phyloP scores from a whole-genome alignment of 139 green algal species.

The Chlamydomonas sp. region DNA sequence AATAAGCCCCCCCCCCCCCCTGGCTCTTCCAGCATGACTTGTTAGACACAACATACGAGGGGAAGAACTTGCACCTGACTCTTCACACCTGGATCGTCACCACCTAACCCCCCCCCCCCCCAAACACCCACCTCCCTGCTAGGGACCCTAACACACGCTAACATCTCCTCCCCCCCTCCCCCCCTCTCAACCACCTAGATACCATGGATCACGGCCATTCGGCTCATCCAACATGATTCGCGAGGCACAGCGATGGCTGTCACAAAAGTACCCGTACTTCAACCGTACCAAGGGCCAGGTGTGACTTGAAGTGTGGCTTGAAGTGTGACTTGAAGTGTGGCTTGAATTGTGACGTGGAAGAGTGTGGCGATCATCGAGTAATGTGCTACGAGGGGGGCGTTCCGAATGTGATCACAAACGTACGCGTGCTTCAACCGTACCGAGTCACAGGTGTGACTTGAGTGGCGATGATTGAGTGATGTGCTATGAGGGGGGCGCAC shows the following conservation, averaged over 20 bases:
- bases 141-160: background rate
- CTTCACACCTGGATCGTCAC: background rate
- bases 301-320: no score
- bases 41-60: background rate
- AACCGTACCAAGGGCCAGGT: conserved; percentile 30
- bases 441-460: no score
- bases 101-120: background rate
- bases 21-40: background rate
- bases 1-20: background rate
- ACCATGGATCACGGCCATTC: conserved; percentile 11
- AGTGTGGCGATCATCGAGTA: no score
- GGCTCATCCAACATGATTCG: conserved; percentile 20
- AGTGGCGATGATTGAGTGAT: no score
- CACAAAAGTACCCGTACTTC: conserved; percentile 9
- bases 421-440: no score
- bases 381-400: no score
- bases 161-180: background rate
- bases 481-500: conserved; percentile 1
- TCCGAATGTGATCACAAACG: no score
- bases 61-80: background rate
- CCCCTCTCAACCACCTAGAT: background rate
- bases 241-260: background rate
- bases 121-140: background rate
- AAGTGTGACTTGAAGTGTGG: no score
- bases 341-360: no score